Percentiles rank a stretch among this genome's conserved stretches.
Evolutionary conservation across 2,329 filamentous ascomycete species (phyloP).

Genomic region (Geosmithia flava): DNA sequence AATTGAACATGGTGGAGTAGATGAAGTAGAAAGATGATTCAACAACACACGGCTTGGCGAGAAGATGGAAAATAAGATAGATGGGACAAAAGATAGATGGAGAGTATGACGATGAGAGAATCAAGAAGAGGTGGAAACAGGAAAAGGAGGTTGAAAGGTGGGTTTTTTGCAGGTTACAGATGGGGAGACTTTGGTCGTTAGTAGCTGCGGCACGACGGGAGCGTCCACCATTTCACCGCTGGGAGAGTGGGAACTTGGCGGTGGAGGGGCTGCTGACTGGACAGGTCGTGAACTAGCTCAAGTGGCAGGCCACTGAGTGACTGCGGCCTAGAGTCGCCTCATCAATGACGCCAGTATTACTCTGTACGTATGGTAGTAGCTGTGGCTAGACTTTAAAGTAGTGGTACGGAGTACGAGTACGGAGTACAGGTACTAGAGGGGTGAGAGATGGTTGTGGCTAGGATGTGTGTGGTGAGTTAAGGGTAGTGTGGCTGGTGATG

Average conservation of each 20-base stretch:
- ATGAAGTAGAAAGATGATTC: not conserved
- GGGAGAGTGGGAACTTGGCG: not conserved
- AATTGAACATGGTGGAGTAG: conserved; percentile 65
- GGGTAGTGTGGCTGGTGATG: too few relatives aligned
- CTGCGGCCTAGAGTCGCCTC: not conserved
- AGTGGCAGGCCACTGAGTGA: not conserved
- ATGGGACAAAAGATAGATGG: too few relatives aligned
- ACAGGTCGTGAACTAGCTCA: not conserved
- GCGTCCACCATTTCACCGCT: not conserved
- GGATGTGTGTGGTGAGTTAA: too few relatives aligned
- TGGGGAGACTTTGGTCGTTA: not conserved
- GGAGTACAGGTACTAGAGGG: too few relatives aligned
- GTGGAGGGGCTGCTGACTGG: conserved; percentile 1
- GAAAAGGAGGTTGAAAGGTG: not conserved
- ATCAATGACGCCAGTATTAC: not conserved
- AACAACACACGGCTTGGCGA: too few relatives aligned
- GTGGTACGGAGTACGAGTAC: too few relatives aligned
- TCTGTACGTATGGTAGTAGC: not conserved
- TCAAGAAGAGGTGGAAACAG: not conserved
- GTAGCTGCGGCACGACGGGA: not conserved
- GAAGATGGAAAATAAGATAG: too few relatives aligned
- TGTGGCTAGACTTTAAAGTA: not conserved
- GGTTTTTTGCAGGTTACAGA: not conserved
- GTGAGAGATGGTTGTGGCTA: too few relatives aligned
- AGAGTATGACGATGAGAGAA: not conserved